A percentile compares a stretch with the other conserved stretches of the same genome.
Conservation (phyloP, 495 filamentous ascomycete species). For the Xylaria scruposa region DNA sequence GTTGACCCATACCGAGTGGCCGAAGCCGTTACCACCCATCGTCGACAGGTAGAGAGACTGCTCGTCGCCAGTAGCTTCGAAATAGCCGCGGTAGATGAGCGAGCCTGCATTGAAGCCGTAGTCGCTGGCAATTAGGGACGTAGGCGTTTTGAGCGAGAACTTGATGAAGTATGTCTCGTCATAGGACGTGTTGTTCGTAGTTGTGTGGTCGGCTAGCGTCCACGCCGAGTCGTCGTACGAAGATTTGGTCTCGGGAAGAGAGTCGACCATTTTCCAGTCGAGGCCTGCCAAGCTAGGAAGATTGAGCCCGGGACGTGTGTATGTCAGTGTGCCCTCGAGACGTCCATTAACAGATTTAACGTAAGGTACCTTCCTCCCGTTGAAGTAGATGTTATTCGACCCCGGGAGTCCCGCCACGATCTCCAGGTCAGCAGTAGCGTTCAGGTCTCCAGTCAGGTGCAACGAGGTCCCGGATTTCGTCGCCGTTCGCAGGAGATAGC, state of each 20-base stretch:
- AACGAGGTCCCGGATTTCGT: constrained; percentile 57
- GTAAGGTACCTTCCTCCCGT: constrained; percentile 6
- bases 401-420: constrained; percentile 17
- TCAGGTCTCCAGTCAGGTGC: constrained; percentile 69
- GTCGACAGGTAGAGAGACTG: constrained; percentile 60
- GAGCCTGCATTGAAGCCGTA: constrained; percentile 77
- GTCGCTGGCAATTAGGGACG: constrained; percentile 70
- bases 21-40: constrained; percentile 69
- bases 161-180: constrained; percentile 26
- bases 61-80: constrained; percentile 70
- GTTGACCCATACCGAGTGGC: constrained; percentile 64
- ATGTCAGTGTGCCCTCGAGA: constrained; percentile 1
- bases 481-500: constrained; percentile 70
- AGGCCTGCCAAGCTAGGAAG: constrained; percentile 52
- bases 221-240: constrained; percentile 73
- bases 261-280: constrained; percentile 74
- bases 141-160: constrained; percentile 63
- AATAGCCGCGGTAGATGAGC: constrained; percentile 75
- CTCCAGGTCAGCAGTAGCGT: constrained; percentile 58
- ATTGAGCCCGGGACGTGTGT: not conserved
- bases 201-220: constrained; percentile 60
- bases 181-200: constrained; percentile 60
- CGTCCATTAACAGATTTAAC: constrained; percentile 9
- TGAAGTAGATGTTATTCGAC: constrained; percentile 18
- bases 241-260: constrained; percentile 69